These are phyloP conservation scores for Diaporthe ilicicola DNA, from an alignment of 2,329 filamentous ascomycete genomes.

Conservation along the genomic window DNA sequence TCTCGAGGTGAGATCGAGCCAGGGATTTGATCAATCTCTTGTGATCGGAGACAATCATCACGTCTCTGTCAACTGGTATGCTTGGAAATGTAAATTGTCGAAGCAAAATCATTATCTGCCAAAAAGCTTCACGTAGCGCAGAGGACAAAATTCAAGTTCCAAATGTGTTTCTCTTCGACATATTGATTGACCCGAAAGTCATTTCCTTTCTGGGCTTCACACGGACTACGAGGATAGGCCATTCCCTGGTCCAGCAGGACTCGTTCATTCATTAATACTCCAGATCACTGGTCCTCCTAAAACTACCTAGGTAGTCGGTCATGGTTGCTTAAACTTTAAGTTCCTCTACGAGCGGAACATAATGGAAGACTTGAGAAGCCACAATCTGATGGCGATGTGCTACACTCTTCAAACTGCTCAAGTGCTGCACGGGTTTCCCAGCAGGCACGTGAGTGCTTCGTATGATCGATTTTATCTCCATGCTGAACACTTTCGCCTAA, in stretches of 20 bases:
- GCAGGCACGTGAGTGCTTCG: slow-evolving; percentile 4
- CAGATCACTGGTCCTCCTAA: slow-evolving; percentile 11
- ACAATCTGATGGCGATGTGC: slow-evolving; percentile 8
- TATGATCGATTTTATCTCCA: slow-evolving; percentile 10
- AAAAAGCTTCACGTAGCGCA: slow-evolving; percentile 17
- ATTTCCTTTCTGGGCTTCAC: slow-evolving; percentile 25
- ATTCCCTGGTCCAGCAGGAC: slow-evolving; percentile 2
- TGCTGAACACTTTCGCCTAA: background rate
- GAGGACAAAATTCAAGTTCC: background rate
- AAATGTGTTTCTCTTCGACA: slow-evolving; percentile 6
- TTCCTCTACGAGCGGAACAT: slow-evolving; percentile 14
- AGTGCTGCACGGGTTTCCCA: slow-evolving; percentile 3
- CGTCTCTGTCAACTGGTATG: slow-evolving; percentile 1
- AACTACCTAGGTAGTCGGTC: background rate
- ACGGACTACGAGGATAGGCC: background rate
- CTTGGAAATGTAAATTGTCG: background rate
- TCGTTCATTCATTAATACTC: slow-evolving; percentile 2
- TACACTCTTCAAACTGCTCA: background rate
- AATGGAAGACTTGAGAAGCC: background rate
- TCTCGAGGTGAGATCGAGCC: slow-evolving; percentile 15
- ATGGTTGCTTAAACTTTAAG: background rate
- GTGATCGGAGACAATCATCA: slow-evolving; percentile 3
- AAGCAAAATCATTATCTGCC: slow-evolving; percentile 14
- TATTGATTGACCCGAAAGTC: background rate
- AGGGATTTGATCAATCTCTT: slow-evolving; percentile 23